Base-by-base conservation (phyloP, 1,284 basidiomycete species). In the Austroboletus olivaceoglutinosus region DNA sequence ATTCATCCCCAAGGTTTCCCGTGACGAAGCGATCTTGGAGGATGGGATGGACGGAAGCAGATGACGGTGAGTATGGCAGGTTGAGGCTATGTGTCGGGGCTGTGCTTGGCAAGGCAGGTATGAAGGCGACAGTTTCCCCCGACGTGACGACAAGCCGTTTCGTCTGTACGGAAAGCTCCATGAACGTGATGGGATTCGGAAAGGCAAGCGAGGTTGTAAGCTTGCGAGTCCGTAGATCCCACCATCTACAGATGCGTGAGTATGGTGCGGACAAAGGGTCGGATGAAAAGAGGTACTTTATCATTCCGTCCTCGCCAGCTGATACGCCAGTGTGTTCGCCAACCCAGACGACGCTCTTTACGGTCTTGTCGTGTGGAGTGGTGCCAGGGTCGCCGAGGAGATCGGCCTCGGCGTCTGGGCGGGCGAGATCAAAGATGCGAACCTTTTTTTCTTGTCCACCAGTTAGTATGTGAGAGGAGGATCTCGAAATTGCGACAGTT, bases 361-460 rank as follows among this genome's bases (percentile, higher is more conserved):
- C 81, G 15, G 83, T 91, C 30, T 93, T 93, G 2, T 95, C 91
- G 68, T 97, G 95, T 15, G 91, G 84, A 19, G 79, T 68, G 3
- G 68, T 52, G 31, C 76, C 80, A 51, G 75, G 72, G 53, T 87
- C 84, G 40, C 76, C 74, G 46, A 96, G 78, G 53, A 91, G 79
- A 54, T 90, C 82, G n/a, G 92, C 89, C 58, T 92, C 89, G 22
- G 91, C 89, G 58, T 96, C 90, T 47, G 86, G 89, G 50, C 89
- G 76, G 51, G 76, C 75, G 34, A 99, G 79, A 73, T 98, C 93
- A 69, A 98, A 99, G 64, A 98, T 83, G 50, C 96, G 81, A 49
- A 98, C 88, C 75, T 94, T 98, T 80, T 98, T 98, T 72, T 99
- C 97, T 74, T 98, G 89, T 1, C 96, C 96, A 38, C 93, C 95